Percentiles rank a stretch among this genome's conserved stretches.
Conservation (phyloP, 208 protist genomes). For the Trypanosoma avium region DNA sequence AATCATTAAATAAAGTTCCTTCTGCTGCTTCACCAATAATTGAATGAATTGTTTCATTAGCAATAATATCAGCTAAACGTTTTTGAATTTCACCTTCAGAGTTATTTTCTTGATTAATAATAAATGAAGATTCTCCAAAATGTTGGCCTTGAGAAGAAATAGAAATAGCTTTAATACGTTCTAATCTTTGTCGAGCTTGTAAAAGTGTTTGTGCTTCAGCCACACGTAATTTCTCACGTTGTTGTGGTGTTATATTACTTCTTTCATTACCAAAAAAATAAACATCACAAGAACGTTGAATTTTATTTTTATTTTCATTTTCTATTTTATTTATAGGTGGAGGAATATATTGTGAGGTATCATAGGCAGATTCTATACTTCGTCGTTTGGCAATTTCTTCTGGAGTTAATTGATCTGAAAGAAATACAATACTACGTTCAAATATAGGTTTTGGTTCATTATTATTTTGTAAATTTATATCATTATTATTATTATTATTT, state of each 20-base stretch:
- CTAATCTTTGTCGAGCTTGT: constrained; percentile 46
- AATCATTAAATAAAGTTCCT: constrained; percentile 29
- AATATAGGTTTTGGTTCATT: not conserved
- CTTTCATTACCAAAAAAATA: constrained; percentile 30
- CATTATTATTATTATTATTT: too few species aligned
- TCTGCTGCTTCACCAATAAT: constrained; percentile 42
- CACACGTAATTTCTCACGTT: constrained; percentile 23
- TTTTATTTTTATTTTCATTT: not conserved
- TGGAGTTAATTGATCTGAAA: constrained; percentile 19
- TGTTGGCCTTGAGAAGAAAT: not conserved
- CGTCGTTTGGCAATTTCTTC: constrained; percentile 12
- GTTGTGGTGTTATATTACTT: constrained; percentile 15
- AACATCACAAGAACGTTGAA: constrained; percentile 22
- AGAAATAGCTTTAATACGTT: constrained; percentile 26
- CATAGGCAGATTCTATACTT: constrained; percentile 15
- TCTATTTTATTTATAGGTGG: not conserved
- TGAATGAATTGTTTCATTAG: constrained; percentile 41
- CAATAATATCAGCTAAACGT: constrained; percentile 24
- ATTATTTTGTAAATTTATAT: too few species aligned
- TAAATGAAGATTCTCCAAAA: constrained; percentile 8
- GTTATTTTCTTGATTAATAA: not conserved
- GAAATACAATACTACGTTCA: constrained; percentile 5
- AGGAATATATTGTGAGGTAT: constrained; percentile 1
- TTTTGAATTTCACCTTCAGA: not conserved
- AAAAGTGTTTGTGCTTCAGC: constrained; percentile 41